These are phyloP conservation scores for Stephanocyclus meneghinianus DNA, from an alignment of 352 stramenopile species.

Conservation along the genomic window DNA sequence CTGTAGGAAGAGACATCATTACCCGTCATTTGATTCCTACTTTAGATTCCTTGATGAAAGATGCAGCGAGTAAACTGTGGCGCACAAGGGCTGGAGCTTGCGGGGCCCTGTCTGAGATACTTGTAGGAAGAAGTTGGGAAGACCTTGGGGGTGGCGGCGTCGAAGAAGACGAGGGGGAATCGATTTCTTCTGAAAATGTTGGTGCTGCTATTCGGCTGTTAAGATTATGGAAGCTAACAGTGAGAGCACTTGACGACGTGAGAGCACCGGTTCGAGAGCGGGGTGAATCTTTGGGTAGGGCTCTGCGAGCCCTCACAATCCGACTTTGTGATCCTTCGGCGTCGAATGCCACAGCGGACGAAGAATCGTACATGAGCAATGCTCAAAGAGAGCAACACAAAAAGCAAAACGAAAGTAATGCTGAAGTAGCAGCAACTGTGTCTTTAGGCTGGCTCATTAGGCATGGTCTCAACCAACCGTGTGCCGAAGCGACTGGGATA, in stretches of 20 bases:
- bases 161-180: conserved; percentile 71
- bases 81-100: conserved; percentile 64
- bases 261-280: conserved; percentile 21
- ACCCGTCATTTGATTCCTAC: conserved; percentile 68
- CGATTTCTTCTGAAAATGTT: conserved; percentile 16
- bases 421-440: conserved; percentile 63
- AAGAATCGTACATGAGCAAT: conserved; percentile 37
- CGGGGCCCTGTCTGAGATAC: conserved; percentile 75
- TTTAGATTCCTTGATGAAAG: conserved; percentile 74
- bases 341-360: conserved; percentile 21
- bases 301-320: conserved; percentile 65
- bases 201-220: conserved; percentile 64
- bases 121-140: conserved; percentile 75
- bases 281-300: conserved; percentile 69
- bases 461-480: conserved; percentile 75
- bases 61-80: conserved; percentile 77
- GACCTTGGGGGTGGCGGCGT: conserved; percentile 73
- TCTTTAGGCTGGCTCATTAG: conserved; percentile 74
- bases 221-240: conserved; percentile 66
- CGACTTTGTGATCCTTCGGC: conserved; percentile 58
- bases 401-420: conserved; percentile 41
- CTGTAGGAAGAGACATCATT: conserved; percentile 65
- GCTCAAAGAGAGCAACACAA: conserved; percentile 20
- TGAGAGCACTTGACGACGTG: conserved; percentile 56
- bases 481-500: conserved; percentile 69